These are phyloP conservation scores for Mycena leptocephala DNA, from an alignment of 768 basidiomycete genomes.

Conservation along the genomic window DNA sequence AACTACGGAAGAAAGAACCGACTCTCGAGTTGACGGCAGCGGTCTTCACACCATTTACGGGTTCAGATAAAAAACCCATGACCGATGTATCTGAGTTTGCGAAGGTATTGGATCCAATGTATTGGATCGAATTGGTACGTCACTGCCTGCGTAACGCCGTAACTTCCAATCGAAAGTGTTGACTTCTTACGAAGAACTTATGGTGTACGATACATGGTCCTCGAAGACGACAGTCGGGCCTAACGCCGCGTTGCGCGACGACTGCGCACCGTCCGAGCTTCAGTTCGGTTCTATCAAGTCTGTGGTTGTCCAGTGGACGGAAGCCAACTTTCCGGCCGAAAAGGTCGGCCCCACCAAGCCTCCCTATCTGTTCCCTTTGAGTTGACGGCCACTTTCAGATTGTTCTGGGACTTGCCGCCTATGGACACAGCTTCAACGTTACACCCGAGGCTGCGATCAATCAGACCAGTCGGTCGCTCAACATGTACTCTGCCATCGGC, in stretches of 20 bases:
- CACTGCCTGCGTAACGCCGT: conserved; percentile 37
- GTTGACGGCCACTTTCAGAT: conserved; percentile 52
- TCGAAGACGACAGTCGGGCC: conserved; percentile 75
- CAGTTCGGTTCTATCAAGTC: conserved; percentile 78
- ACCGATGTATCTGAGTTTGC: conserved; percentile 79
- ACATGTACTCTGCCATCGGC: conserved; percentile 60
- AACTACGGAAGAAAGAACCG: conserved; percentile 65
- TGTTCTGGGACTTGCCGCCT: conserved; percentile 88
- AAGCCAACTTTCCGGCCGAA: conserved; percentile 83
- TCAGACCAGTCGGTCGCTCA: conserved; percentile 47
- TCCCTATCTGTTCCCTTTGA: neutral
- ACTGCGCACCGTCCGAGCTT: conserved; percentile 70
- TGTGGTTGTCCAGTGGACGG: conserved; percentile 80
- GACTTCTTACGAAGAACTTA: conserved; percentile 53
- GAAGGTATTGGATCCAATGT: conserved; percentile 82
- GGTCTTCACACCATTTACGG: conserved; percentile 76
- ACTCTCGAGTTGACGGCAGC: conserved; percentile 80
- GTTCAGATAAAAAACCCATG: conserved; percentile 68
- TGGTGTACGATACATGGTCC: conserved; percentile 82
- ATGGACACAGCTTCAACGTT: conserved; percentile 83
- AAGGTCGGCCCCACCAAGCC: conserved; percentile 30
- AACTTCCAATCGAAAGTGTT: neutral
- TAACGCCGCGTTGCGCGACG: conserved; percentile 87
- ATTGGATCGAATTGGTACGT: conserved; percentile 78
- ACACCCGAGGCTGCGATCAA: conserved; percentile 52